Evolutionary conservation across 2,329 filamentous ascomycete genomes (phyloP), one percentile per base, ranked within the genome.

Genomic region (Fusarium camptoceras): DNA sequence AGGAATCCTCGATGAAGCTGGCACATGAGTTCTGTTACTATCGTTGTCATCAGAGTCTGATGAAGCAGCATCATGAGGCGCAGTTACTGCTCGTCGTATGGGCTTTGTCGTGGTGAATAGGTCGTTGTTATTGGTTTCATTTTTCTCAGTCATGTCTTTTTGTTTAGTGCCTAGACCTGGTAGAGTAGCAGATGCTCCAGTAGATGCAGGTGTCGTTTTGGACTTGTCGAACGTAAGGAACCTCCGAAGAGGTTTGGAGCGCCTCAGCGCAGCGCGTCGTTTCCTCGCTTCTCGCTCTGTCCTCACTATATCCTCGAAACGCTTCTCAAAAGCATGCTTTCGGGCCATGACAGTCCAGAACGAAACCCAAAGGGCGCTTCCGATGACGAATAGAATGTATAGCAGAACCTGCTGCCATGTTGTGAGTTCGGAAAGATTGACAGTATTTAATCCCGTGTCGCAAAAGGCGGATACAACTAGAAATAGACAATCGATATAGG

Each of bases 391-490:
- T 43, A 92, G 81, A 6, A 89, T 62, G 72, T 89, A 91, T 12
- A 93, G 81, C 41, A 91, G 78, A 28, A 87, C 80, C 76, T 93
- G 91, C 77, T 93, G 91, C 75, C 89, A 91, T 1, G 87, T 89
- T 41, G 88, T 92, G 73, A 93, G 75, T 28, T 83, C 81, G 58
- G 86, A 89, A 25, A 92, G 79, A 74, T 91, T 88, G 70, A 89
- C 85, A 3, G 90, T 91, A 72, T 92, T 92, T 59, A 93, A 81
- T 0, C 91, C 91, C 9, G 90, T 87, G 55, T 88, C 83, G 9
- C 89, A 91, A 81, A 92, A 89, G 44, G 90, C 89, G 58, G 88
- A 91, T 42, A 89, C 83, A 53, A 87, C 86, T 54, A 92, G 78
- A 76, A 92, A 93, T 18, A 93, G 77, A n/a, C 87, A 84, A 75